Conservation (phyloP, 257 asterid species). For the Verbena officinalis region DNA sequence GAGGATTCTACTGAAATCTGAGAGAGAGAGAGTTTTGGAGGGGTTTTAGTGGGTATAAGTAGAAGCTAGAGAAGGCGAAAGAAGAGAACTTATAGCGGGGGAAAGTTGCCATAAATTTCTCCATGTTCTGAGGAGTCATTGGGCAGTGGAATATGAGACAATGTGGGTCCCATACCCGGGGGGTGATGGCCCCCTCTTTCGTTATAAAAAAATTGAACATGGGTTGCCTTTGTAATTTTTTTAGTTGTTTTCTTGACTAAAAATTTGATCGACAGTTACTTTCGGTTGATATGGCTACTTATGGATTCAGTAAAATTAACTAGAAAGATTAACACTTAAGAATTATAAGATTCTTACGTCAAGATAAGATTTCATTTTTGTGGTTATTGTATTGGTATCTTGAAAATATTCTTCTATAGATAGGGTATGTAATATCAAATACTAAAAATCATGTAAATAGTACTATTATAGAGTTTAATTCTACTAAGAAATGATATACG, state of each 20-base stretch:
- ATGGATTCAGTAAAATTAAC: neutral
- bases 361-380: neutral
- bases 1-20: too few species aligned
- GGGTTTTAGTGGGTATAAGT: constrained; percentile 16
- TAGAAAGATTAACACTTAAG: neutral
- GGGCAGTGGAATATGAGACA: constrained; percentile 72
- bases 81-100: constrained; percentile 45
- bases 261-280: constrained; percentile 37
- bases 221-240: too few species aligned
- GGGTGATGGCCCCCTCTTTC: constrained; percentile 24
- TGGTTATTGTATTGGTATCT: too few species aligned
- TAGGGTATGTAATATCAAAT: too few species aligned
- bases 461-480: too few species aligned
- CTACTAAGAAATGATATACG: too few species aligned
- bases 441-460: too few species aligned
- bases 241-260: constrained; percentile 15
- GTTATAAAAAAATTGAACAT: too few species aligned
- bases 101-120: constrained; percentile 62
- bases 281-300: constrained; percentile 39
- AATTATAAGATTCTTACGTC: neutral
- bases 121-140: constrained; percentile 76
- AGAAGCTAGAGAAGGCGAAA: constrained; percentile 20
- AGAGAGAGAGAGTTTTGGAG: neutral
- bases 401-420: too few species aligned
- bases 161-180: constrained; percentile 37